Evolutionary conservation across 306 rosid species (phyloP).

Genomic region (Mimosa pudica): DNA sequence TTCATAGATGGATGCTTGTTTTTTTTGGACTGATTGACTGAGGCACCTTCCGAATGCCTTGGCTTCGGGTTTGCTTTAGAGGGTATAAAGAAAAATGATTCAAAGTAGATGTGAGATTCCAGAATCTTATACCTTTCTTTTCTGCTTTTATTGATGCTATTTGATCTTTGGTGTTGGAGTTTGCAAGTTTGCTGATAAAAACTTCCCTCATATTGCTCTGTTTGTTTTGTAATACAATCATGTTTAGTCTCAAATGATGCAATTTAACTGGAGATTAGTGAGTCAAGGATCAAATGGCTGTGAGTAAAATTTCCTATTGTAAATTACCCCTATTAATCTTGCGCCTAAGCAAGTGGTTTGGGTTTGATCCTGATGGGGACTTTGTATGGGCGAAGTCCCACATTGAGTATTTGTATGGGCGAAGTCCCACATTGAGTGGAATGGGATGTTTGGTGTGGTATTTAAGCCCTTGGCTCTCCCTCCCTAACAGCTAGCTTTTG

Average conservation of each 20-base stretch:
- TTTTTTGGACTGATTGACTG: slow-evolving; percentile 2
- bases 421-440: no score
- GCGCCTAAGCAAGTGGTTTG: no score
- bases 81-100: slow-evolving; percentile 33
- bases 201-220: neutral
- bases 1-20: neutral
- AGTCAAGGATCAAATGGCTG: neutral
- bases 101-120: slow-evolving; percentile 20
- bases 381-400: no score
- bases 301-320: no score
- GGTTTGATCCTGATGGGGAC: no score
- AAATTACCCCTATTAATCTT: no score
- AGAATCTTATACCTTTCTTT: slow-evolving; percentile 8
- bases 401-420: no score
- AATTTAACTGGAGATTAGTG: neutral
- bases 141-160: slow-evolving; percentile 21
- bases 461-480: no score
- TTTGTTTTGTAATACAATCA: neutral
- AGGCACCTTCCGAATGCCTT: slow-evolving; percentile 13
- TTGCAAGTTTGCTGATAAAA: neutral
- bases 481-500: no score
- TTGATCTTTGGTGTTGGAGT: slow-evolving; percentile 1
- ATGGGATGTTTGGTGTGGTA: no score
- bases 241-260: neutral
- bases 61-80: slow-evolving; percentile 27